Conservation (phyloP, 2,329 filamentous ascomycete genomes). For the Fusarium floridanum region DNA sequence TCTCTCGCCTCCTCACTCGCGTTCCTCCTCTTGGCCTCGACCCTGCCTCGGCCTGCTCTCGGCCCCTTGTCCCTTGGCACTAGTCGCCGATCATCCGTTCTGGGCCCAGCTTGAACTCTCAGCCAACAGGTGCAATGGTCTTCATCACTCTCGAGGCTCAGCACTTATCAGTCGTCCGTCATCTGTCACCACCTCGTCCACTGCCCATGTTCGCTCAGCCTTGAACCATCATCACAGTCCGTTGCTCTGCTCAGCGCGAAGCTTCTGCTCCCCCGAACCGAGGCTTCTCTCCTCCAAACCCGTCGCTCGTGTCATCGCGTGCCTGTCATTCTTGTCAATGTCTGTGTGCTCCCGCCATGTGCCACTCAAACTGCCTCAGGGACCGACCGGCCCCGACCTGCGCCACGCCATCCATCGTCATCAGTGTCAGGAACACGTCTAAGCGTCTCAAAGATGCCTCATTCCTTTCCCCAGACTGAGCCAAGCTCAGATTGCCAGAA, state of each 20-base stretch:
- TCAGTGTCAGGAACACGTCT: slow-evolving; percentile 3
- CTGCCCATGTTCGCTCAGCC: background rate
- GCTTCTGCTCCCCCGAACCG: background rate
- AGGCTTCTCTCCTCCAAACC: background rate
- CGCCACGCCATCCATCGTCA: background rate
- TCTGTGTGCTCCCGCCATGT: slow-evolving; percentile 2
- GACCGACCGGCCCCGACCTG: background rate
- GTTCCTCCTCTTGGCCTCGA: slow-evolving; percentile 38
- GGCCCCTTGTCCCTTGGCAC: slow-evolving; percentile 33
- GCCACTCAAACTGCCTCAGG: background rate
- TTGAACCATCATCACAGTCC: background rate
- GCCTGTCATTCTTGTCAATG: background rate
- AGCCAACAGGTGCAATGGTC: background rate
- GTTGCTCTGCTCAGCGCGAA: background rate
- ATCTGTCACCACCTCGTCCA: background rate
- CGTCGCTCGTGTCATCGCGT: background rate
- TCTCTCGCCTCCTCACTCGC: slow-evolving; percentile 17
- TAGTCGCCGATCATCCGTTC: slow-evolving; percentile 42
- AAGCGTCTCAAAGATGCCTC: slow-evolving; percentile 23
- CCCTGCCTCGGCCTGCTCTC: slow-evolving; percentile 32
- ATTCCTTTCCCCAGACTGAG: slow-evolving; percentile 9
- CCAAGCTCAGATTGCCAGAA: background rate
- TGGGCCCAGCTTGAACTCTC: slow-evolving; percentile 19
- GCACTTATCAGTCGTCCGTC: background rate
- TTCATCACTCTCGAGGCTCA: background rate